Evolutionary conservation across 1,284 basidiomycete genomes (phyloP).

Genomic region (Crucibulum parvulum): DNA sequence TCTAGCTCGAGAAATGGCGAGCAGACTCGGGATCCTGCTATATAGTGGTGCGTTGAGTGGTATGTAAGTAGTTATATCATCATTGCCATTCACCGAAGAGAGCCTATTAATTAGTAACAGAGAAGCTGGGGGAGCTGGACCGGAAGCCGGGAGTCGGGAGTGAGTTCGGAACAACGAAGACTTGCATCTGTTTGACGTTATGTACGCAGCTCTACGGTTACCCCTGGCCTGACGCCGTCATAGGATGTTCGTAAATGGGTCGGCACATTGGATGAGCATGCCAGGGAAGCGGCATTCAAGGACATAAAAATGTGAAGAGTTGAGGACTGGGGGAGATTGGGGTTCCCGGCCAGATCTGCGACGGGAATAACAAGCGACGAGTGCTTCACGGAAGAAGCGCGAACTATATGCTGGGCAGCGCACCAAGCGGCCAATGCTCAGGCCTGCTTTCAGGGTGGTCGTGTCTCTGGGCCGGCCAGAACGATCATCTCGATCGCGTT

Average conservation of each 20-base stretch:
- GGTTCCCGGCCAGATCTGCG: no score
- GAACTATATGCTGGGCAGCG: neutral
- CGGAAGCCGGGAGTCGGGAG: neutral
- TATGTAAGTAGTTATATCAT: no score
- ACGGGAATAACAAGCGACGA: no score
- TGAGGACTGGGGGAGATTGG: no score
- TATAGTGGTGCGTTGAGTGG: no score
- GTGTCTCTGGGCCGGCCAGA: slow-evolving; percentile 8
- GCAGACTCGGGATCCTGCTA: no score
- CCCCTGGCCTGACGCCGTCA: neutral
- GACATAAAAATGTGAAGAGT: no score
- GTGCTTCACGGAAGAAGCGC: no score
- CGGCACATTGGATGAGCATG: neutral
- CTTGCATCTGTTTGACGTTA: neutral
- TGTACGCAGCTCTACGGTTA: neutral
- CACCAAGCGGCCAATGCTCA: neutral
- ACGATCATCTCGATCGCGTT: slow-evolving; percentile 16
- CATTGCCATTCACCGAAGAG: no score
- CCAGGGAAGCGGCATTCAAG: no score
- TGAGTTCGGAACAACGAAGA: neutral
- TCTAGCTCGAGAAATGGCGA: no score
- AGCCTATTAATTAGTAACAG: no score
- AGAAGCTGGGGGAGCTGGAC: neutral
- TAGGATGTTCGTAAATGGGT: neutral
- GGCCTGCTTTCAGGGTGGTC: slow-evolving; percentile 9